Evolutionary conservation across 1,139 yeast species (phyloP), one percentile per base, ranked within the genome.

Genomic region (Yamadazyma kanchanaburiensis): DNA sequence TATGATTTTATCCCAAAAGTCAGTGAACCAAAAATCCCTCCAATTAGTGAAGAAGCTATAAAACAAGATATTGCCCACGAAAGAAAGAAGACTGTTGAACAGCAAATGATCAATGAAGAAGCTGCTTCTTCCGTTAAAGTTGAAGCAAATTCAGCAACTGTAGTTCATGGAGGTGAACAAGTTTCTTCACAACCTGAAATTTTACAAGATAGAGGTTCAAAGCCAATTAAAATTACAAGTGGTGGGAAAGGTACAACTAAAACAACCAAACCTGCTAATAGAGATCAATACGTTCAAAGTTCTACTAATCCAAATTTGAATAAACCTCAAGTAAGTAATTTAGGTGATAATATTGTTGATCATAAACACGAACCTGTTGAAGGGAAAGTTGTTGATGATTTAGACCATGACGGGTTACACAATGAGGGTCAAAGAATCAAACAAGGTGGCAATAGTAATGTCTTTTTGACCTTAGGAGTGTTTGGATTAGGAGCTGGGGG

Each of bases 1-100:
- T 73, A 74, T 46, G 74, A 68, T 46, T 68, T 63, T 39, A 58
- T 66, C 32, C 74, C 74, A 15, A 64, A 62, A 41, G 58, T 58
- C 11, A 33, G 60, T 8, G 65, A 65, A 31, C 71, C 76, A 13
- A 69, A 72, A 48, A 64, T 73, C 15, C 79, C 80, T 6, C 74
- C 79, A 4, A 55, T 73, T 32, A 65, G 73, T 30, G 57, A 62
- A 15, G 72, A 71, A 40, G 79, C 79, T 2, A 68, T 73, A 23
- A 57, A 64, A 38, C 74, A 64, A 37, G 74, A 68, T 41, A 61
- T 66, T 42, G 74, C 74, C 22, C 62, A 60, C 13, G 65, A 60
- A 31, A 60, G 58, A 42, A 63, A 56, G 33, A 61, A 61, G 28
- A 45, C 52, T 29, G 68, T 70, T 12, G 77, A 70, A 36, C 57